Base-by-base conservation (phyloP, 805 yeast genomes). In the Spathaspora passalidarum region DNA sequence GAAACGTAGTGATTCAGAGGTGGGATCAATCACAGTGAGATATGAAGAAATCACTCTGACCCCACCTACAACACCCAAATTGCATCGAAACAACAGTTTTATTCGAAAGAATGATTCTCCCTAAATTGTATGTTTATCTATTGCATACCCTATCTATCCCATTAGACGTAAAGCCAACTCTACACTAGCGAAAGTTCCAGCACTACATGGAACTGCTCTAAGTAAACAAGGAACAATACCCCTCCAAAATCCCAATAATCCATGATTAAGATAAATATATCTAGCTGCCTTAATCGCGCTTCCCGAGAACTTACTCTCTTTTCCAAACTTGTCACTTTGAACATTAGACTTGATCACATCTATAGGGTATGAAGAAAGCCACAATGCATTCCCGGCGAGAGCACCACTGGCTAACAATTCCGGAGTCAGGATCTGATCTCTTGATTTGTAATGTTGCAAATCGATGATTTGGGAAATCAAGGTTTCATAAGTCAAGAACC, bases 151-250 rank as follows among this genome's bases (percentile, higher is more conserved):
- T n/a, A 23, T 25, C 25, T 56, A 81, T 4, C 79, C 80, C 67
- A 82, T 61, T 11, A 77, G 34, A 42, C 92, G 64, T 49, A 85
- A 61, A 0, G 88, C 83, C 46, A 80, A 66, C 56, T 85, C 92
- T 2, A 85, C 91, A 11, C 85, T 79, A 2, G 90, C 87, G 70
- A 85, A 85, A 0, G 92, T 85, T 13, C 87, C 87, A 1, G 91
- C 87, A 57, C 82, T 75, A 53, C 84, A 79, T 3, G 86, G 86
- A 35, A 79, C 72, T 0, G 86, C 86, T 55, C 86, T 70, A 3
- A 79, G 48, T 36, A 81, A 65, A 18, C 85, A 78, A 0, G 86
- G 86, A 0, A 71, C 76, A 37, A 81, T 69, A 8, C 86, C 86
- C 61, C 76, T 73, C 85, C 85, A 81, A 59, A 80, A 80, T 0